Evolutionary conservation across 176 grass and related monocot genomes (phyloP), one percentile per base, ranked within the genome.

Genomic region (Raddia distichophylla): DNA sequence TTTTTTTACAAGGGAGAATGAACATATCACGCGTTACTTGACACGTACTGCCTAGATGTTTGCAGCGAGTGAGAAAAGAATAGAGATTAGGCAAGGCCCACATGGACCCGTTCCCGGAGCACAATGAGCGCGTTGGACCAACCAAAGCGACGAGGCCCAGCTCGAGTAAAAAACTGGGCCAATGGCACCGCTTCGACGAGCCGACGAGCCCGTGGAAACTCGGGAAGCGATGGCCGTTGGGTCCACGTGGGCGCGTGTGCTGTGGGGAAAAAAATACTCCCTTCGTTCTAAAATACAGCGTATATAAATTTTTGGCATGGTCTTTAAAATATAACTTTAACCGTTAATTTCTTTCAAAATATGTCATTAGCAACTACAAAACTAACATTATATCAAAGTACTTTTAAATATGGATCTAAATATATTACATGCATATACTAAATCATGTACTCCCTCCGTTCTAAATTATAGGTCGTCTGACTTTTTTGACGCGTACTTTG

Each of bases 41-140:
- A 80, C 81, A 84, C 69, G 81, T 84, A 84, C 52, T 7, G 63
- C 81, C 62, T 84, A 45, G 69, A n/a, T 57, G 53, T 67, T 45
- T 19, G 81, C 50, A 17, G 33, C 51, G 5, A 33, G 37, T 40
- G 37, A 40, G 1, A 40, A 5, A 40, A 40, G 1, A 40, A 40
- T 3, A 40, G 4, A 40, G 37, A 40, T 67, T 2, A n/a, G 1
- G 45, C 48, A 52, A 61, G 64, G 72, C 35, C 65, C 76, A 77
- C 65, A 72, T 82, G 71, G 58, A 56, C 35, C 17, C 7, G 37
- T 61, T 71, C 56, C 79, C 73, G 64, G 71, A 57, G 22, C 32
- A 18, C 49, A 56, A 60, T 4, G 13, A 3, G 13, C 50, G 76
- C 66, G 22, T 79, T 56, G 68, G 55, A 60, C 19, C 8, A 17